Conservation (phyloP, 805 yeast genomes). For the Wickerhamomyces queroliae region DNA sequence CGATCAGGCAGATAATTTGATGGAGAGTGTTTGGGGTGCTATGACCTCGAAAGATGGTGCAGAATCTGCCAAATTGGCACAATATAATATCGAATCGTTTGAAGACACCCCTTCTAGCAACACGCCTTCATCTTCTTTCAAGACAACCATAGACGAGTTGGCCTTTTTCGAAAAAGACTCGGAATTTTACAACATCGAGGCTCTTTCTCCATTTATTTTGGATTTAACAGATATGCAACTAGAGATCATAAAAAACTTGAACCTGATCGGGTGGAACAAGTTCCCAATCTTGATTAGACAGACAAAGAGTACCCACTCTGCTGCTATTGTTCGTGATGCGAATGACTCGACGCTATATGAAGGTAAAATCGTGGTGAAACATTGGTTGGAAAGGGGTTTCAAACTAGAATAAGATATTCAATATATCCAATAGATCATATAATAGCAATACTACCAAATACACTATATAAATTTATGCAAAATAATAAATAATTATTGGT, state of each 20-base stretch:
- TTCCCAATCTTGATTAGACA: slow-evolving; percentile 63
- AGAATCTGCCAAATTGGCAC: slow-evolving; percentile 15
- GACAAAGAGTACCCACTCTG: slow-evolving; percentile 73
- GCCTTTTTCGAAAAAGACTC: slow-evolving; percentile 22
- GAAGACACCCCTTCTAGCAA: background rate
- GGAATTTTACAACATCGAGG: slow-evolving; percentile 12
- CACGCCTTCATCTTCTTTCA: slow-evolving; percentile 10
- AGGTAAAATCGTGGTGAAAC: slow-evolving; percentile 62
- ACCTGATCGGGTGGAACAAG: slow-evolving; percentile 60
- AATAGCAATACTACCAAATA: no score
- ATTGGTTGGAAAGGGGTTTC: slow-evolving; percentile 49
- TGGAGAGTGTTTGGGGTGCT: slow-evolving; percentile 60
- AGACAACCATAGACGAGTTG: slow-evolving; percentile 23
- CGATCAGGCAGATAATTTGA: slow-evolving; percentile 57
- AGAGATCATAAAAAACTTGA: slow-evolving; percentile 50
- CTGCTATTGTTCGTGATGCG: slow-evolving; percentile 65
- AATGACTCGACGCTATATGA: slow-evolving; percentile 52
- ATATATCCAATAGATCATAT: background rate
- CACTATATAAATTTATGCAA: no score
- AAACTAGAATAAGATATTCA: slow-evolving; percentile 1
- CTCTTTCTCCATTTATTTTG: slow-evolving; percentile 22
- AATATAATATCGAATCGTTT: slow-evolving; percentile 11
- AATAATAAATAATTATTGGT: no score
- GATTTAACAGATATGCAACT: slow-evolving; percentile 38
- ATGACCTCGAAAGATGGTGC: slow-evolving; percentile 32